Conservation (phyloP, 805 yeast species). For the Suhomyces canberraensis region DNA sequence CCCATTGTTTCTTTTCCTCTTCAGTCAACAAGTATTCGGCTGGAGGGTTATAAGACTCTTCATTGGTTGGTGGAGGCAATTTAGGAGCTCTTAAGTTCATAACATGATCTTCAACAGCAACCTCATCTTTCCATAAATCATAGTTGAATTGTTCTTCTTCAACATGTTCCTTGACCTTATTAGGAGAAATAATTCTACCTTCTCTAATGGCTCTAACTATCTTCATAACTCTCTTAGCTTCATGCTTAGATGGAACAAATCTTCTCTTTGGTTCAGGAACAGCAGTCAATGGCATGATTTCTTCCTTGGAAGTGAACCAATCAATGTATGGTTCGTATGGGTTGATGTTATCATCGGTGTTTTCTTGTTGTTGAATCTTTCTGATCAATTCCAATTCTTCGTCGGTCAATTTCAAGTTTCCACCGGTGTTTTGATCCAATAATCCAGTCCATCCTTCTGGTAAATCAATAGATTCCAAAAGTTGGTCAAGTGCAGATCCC, state of each 20-base stretch:
- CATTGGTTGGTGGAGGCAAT: conserved; percentile 92
- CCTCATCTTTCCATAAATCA: conserved; percentile 79
- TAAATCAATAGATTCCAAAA: conserved; percentile 84
- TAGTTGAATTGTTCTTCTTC: conserved; percentile 55
- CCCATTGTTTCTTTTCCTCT: conserved; percentile 74
- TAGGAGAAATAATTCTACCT: conserved; percentile 85
- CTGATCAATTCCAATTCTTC: conserved; percentile 89
- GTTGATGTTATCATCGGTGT: conserved; percentile 72
- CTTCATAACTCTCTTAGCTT: conserved; percentile 95
- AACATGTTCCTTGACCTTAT: conserved; percentile 47
- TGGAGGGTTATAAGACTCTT: conserved; percentile 96
- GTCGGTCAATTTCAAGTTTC: conserved; percentile 70
- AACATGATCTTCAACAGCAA: conserved; percentile 63
- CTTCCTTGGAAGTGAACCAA: conserved; percentile 87
- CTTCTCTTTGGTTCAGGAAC: conserved; percentile 97
- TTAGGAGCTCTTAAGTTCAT: conserved; percentile 96
- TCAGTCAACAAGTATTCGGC: conserved; percentile 82
- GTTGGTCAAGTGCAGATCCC: conserved; percentile 88
- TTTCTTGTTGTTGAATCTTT: conserved; percentile 81
- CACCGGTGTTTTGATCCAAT: conserved; percentile 84
- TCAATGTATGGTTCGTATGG: conserved; percentile 94
- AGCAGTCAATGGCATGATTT: conserved; percentile 88
- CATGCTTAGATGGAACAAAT: conserved; percentile 94
- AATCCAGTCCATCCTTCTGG: conserved; percentile 99
- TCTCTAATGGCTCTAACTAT: conserved; percentile 94